Base-by-base conservation (phyloP, 2,329 filamentous ascomycete genomes). In the Aspergillus oerlinghausenensis region DNA sequence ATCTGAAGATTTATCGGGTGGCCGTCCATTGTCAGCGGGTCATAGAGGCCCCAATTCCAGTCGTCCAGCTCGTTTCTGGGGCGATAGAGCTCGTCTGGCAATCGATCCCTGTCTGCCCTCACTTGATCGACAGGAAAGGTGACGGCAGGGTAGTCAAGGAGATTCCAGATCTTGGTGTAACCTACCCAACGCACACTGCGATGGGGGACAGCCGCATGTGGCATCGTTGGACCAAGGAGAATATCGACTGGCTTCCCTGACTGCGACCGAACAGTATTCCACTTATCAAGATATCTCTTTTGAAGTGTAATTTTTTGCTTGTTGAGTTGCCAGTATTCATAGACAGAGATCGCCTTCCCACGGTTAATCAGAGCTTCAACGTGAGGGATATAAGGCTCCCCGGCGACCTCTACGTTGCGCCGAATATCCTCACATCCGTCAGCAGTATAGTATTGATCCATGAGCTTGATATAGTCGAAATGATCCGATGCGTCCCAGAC, bases 271-370 rank as follows among this genome's bases (percentile, higher is more conserved):
- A 75, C 70, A 0, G 67, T 66, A 48, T 80, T 80, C 85, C 84
- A 88, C 56, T 84, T 82, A 50, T 84, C 78, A 1, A 86, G 75
- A 55, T 85, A 87, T 2, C 71, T 74, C 56, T 84, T 79, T 60
- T 85, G 82, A 3, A 78, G 73, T 0, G 71, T 73, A 26, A 76
- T 55, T 63, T 87, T 88, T 26, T 77, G 75, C 58, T 75, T 82
- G 70, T 87, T 88, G 6, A 88, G 75, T 62, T 87, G 84, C 86
- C 85, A 88, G 69, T 88, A 88, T 4, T 85, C 76, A 56, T 83
- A 87, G 0, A 87, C 83, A 0, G 82, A 85, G 14, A 87, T 82
- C 0, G 83, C 67, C 10, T 76, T 61, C 1, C 77, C 81, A 0
- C 77, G 74, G 52, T 82, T 81, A 14, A 87, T 68, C 5, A 88